Evolutionary conservation across 2,329 filamentous ascomycete species (phyloP), one percentile per base, ranked within the genome.

Genomic region (Thielaviopsis euricoi): DNA sequence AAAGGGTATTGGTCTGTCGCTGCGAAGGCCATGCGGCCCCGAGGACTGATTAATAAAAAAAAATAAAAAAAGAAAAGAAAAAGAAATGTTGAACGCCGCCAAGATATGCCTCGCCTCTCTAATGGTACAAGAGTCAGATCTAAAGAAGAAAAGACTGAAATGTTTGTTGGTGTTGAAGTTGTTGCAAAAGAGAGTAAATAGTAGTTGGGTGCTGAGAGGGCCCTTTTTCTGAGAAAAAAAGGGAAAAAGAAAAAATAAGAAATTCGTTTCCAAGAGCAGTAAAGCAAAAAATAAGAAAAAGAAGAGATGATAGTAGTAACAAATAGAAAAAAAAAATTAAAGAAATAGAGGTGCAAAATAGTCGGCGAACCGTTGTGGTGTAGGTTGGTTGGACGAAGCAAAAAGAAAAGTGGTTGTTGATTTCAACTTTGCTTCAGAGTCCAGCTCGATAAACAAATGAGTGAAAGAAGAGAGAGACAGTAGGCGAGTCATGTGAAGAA

Each of bases 121-220:
- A 56, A 50, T 60, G 54, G n/a, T 55, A 59, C 48, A 59, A 33
- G n/a, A 25, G n/a, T 37, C 53, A 19, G 37, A 43, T 37, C n/a
- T 6, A 17, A 37, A 26, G 22, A 37, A 26, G 49, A 26, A 51
- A 17, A 25, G 29, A 37, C 52, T 49, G 37, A 52, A 52, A 43
- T 17, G 37, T 43, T 33, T 23, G 52, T 33, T 57, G 49, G 43
- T 15, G 15, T 43, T 43, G 37, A 13, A n/a, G 43, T 33, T 33
- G 52, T 57, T 57, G 58, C 55, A 60, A 60, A 55, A 52, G 51
- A 57, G 51, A 60, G 53, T 56, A 49, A 22, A 55, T 37, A 33
- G 25, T 58, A 58, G 57, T 56, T 56, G 48, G 57, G 40, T 59
- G 57, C 53, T 56, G 48, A 55, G 53, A 52, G 48, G 57, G 26